phyloP scores from a whole-genome alignment of 108 stramenopile species.

The Nitzschia sp. region DNA sequence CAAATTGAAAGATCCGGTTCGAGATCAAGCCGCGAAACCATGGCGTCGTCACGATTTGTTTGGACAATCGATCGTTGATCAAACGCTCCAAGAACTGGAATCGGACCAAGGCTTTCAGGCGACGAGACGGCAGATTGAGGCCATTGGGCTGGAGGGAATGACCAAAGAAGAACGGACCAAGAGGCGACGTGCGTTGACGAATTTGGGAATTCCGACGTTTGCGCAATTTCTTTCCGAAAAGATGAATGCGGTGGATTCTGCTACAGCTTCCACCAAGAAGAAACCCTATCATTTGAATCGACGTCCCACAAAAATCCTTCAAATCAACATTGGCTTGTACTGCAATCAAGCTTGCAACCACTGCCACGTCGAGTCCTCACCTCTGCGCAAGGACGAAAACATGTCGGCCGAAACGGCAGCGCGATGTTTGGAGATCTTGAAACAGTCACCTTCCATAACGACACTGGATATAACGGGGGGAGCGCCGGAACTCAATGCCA shows the following conservation, averaged over 20 bases:
- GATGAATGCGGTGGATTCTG: slow-evolving; percentile 13
- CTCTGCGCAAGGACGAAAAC: slow-evolving; percentile 83
- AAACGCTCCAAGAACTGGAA: slow-evolving; percentile 69
- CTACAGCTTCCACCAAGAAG: not conserved
- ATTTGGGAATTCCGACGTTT: slow-evolving; percentile 84
- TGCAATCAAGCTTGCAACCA: slow-evolving; percentile 96
- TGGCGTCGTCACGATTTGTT: slow-evolving; percentile 72
- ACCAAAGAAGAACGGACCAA: slow-evolving; percentile 83
- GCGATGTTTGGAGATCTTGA: slow-evolving; percentile 80
- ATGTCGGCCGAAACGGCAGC: slow-evolving; percentile 90
- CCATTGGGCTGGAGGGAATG: slow-evolving; percentile 61
- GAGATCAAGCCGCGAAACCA: not conserved
- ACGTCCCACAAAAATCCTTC: slow-evolving; percentile 65
- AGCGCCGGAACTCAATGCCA: slow-evolving; percentile 91
- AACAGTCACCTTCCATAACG: slow-evolving; percentile 74
- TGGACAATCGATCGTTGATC: slow-evolving; percentile 62
- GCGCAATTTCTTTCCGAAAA: slow-evolving; percentile 62
- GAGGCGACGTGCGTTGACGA: slow-evolving; percentile 86
- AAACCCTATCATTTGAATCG: slow-evolving; percentile 24
- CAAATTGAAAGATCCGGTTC: slow-evolving; percentile 18
- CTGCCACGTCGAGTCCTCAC: slow-evolving; percentile 96
- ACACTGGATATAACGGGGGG: slow-evolving; percentile 97
- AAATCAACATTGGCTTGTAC: slow-evolving; percentile 97
- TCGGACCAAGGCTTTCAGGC: slow-evolving; percentile 72
- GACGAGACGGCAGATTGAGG: slow-evolving; percentile 49